Evolutionary conservation across 108 stramenopile species (phyloP).

Genomic region (Chaetoceros tenuissimus): DNA sequence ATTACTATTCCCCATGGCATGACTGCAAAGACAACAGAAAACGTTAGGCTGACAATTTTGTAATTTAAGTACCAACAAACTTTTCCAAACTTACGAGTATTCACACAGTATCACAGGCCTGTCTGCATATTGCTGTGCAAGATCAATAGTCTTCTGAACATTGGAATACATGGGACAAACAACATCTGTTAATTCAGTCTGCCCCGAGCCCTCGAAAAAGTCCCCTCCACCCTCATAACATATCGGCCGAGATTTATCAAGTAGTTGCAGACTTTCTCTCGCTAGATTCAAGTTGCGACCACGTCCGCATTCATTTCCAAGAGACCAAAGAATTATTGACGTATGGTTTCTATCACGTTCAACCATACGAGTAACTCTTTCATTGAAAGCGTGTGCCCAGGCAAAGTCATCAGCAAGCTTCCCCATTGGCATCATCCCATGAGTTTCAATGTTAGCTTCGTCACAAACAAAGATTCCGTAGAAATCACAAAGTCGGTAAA

Average conservation of each 20-base stretch:
- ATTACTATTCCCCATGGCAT: constrained; percentile 94
- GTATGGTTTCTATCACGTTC: constrained; percentile 86
- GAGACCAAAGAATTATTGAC: constrained; percentile 83
- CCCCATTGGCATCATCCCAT: constrained; percentile 84
- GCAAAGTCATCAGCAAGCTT: constrained; percentile 51
- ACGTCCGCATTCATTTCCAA: constrained; percentile 91
- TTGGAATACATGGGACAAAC: constrained; percentile 94
- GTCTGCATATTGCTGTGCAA: constrained; percentile 48
- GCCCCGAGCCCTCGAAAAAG: constrained; percentile 43
- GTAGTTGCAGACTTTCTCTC: constrained; percentile 31
- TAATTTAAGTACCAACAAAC: background rate
- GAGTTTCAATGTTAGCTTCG: constrained; percentile 96
- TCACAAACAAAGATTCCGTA: constrained; percentile 91
- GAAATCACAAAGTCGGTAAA: constrained; percentile 88
- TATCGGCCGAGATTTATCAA: constrained; percentile 69
- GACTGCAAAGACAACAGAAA: constrained; percentile 18
- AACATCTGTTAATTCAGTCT: constrained; percentile 78
- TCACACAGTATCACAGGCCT: constrained; percentile 92
- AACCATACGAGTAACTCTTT: constrained; percentile 75
- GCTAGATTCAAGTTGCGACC: constrained; percentile 56
- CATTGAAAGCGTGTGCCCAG: constrained; percentile 67
- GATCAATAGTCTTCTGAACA: constrained; percentile 37
- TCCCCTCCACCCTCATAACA: constrained; percentile 71
- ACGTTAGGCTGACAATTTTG: background rate
- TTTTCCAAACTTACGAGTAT: constrained; percentile 20